Conservation (phyloP, 139 green algal species). For the Dunaliella primolecta region DNA sequence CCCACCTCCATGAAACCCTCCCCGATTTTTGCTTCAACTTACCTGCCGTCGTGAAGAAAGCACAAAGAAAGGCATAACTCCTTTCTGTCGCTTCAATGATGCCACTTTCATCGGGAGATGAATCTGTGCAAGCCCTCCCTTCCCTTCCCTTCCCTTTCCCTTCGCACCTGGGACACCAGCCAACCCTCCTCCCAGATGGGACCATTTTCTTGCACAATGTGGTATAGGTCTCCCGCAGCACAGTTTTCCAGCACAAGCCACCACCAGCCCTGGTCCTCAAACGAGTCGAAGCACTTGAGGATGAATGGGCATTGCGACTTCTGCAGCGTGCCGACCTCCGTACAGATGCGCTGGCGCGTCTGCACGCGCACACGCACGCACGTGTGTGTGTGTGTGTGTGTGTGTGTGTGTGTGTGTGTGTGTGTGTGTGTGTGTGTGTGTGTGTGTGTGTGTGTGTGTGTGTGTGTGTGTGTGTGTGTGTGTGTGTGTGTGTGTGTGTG, state of each 20-base stretch:
- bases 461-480: too few species aligned
- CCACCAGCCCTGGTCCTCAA: constrained; percentile 53
- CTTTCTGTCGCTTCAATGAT: too few species aligned
- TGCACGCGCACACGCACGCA: too few species aligned
- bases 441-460: neutral
- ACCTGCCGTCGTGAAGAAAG: too few species aligned
- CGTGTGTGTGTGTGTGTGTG: neutral
- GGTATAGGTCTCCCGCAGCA: constrained; percentile 41
- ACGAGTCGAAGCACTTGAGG: constrained; percentile 54
- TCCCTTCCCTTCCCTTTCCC: too few species aligned
- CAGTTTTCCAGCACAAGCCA: constrained; percentile 55
- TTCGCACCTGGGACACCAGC: constrained; percentile 47
- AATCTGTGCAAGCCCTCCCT: too few species aligned
- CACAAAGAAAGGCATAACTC: too few species aligned
- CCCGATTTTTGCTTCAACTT: too few species aligned
- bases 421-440: neutral
- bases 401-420: constrained; percentile 5
- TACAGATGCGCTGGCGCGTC: constrained; percentile 36
- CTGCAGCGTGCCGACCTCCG: constrained; percentile 33
- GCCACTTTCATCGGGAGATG: too few species aligned
- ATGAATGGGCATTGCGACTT: constrained; percentile 48
- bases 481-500: too few species aligned
- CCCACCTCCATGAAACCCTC: too few species aligned
- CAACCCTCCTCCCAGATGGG: constrained; percentile 34
- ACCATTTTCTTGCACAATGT: constrained; percentile 24